Evolutionary conservation across 208 protist genomes (phyloP), one percentile per base, ranked within the genome.

Genomic region (Trypanosoma lewisi): DNA sequence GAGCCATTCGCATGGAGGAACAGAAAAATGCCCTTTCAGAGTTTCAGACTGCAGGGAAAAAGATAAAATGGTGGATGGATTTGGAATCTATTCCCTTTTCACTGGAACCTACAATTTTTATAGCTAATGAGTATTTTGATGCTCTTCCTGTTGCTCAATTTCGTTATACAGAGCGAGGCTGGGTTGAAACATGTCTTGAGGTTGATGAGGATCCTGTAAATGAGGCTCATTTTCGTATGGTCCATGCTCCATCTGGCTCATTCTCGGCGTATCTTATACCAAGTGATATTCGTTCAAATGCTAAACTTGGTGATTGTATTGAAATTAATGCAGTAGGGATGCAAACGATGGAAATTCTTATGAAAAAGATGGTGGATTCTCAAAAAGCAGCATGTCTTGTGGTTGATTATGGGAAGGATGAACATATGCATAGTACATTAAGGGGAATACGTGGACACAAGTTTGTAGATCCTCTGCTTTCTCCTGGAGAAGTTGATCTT

Each of bases 381-480:
- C 77, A 85, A 63, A 91, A 87, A 65, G 78, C 88, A 5, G 86
- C 90, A 12, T 91, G 78, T 54, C 51, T 97, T 30, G 81, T 97
- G 21, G 93, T 97, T 41, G 93, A 97, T 80, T 97, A 97, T 65
- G 93, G 93, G 51, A 92, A 93, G 66, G 90, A 97, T 73, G 83
- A 95, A 47, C 73, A 91, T 73, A 94, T 96, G 85, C 84, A 93
- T 55, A 92, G 82, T 74, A 95, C 93, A 2, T 77, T 96, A 25
- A 85, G 87, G 16, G 93, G 88, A 47, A 97, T 97, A 58, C 83
- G 85, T 21, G 87, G 86, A 0, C 92, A 97, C 67, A 80, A 85
- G 73, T 97, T 97, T 56, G 86, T 96, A 3, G 82, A 94, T 51
- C 89, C 88, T 50, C 64, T 97, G 28, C 72, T 92, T 17, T 93